These are phyloP conservation scores for Sanghuangporus baumii DNA, from an alignment of 1,284 basidiomycete species.

Conservation along the genomic window DNA sequence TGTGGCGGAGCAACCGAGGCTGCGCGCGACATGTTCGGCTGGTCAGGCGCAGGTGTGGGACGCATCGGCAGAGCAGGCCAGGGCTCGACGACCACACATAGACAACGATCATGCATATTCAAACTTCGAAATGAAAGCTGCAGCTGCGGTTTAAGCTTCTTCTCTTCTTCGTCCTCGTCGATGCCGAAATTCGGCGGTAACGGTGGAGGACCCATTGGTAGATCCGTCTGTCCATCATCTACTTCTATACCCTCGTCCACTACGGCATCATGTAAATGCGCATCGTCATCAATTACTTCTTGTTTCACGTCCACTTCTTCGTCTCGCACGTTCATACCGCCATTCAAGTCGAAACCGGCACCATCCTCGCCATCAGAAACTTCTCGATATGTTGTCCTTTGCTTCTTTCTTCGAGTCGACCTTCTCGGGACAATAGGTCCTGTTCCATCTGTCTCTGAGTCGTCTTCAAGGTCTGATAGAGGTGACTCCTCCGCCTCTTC, in stretches of 20 bases:
- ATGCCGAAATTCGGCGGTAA: conserved; percentile 13
- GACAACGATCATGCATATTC: conserved; percentile 57
- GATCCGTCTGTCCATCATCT: background rate
- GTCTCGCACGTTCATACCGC: conserved; percentile 14
- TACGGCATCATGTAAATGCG: conserved; percentile 2
- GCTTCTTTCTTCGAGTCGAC: conserved; percentile 15
- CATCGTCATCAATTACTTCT: conserved; percentile 11
- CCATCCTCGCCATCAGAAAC: conserved; percentile 21
- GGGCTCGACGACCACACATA: conserved; percentile 75
- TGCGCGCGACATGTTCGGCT: background rate
- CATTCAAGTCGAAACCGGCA: conserved; percentile 3
- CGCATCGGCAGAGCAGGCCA: conserved; percentile 41
- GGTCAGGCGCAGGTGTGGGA: conserved; percentile 27
- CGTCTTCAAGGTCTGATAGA: conserved; percentile 21
- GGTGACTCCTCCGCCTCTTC: conserved; percentile 8
- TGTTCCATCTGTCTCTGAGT: conserved; percentile 5
- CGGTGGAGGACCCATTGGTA: background rate
- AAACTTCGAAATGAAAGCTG: conserved; percentile 64
- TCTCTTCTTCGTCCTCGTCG: conserved; percentile 48
- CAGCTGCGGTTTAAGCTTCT: conserved; percentile 65
- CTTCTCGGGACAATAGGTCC: conserved; percentile 24
- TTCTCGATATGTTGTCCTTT: conserved; percentile 24
- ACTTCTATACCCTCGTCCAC: background rate
- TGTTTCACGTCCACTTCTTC: conserved; percentile 15
- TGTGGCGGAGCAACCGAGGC: conserved; percentile 10